A percentile compares a stretch with the other conserved stretches of the same genome.
These are phyloP conservation scores for Aureobasidium lini DNA, from an alignment of 2,329 filamentous ascomycete species.

Conservation along the genomic window DNA sequence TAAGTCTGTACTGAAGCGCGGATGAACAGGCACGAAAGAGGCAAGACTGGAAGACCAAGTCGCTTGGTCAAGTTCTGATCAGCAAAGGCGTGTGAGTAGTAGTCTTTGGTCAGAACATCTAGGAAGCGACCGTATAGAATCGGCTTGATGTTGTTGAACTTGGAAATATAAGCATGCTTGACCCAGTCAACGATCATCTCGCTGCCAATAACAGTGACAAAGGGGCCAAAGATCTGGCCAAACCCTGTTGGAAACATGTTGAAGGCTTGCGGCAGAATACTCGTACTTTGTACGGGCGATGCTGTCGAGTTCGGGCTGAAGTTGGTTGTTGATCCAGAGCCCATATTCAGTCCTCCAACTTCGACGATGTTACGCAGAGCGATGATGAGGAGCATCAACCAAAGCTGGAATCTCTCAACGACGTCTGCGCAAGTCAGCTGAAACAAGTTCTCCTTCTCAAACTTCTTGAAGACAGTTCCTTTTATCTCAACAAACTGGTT, in stretches of 20 bases:
- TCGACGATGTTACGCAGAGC: slow-evolving; percentile 94
- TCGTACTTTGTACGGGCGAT: slow-evolving; percentile 54
- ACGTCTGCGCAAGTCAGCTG: slow-evolving; percentile 95
- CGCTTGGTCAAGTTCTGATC: slow-evolving; percentile 85
- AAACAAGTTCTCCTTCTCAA: slow-evolving; percentile 96
- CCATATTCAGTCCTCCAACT: slow-evolving; percentile 69
- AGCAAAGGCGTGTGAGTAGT: slow-evolving; percentile 92
- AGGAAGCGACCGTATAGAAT: slow-evolving; percentile 82
- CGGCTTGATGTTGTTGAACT: slow-evolving; percentile 96
- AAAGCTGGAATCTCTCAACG: slow-evolving; percentile 93
- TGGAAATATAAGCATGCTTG: slow-evolving; percentile 96
- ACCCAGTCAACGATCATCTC: slow-evolving; percentile 96
- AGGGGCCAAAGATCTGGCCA: slow-evolving; percentile 84
- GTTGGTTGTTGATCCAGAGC: slow-evolving; percentile 24
- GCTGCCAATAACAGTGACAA: slow-evolving; percentile 86
- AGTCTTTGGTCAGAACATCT: slow-evolving; percentile 93
- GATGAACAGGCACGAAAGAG: slow-evolving; percentile 90
- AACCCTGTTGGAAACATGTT: slow-evolving; percentile 64
- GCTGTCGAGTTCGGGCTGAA: slow-evolving; percentile 40
- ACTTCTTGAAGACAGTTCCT: slow-evolving; percentile 95
- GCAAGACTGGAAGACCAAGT: slow-evolving; percentile 83
- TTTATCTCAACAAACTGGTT: slow-evolving; percentile 99
- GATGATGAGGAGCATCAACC: slow-evolving; percentile 95
- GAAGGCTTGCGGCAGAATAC: slow-evolving; percentile 83
- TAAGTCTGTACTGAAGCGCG: slow-evolving; percentile 92